A percentile compares a stretch with the other conserved stretches of the same genome.
Conservation (phyloP, 441 rosid species). For the Theobroma grandiflorum region DNA sequence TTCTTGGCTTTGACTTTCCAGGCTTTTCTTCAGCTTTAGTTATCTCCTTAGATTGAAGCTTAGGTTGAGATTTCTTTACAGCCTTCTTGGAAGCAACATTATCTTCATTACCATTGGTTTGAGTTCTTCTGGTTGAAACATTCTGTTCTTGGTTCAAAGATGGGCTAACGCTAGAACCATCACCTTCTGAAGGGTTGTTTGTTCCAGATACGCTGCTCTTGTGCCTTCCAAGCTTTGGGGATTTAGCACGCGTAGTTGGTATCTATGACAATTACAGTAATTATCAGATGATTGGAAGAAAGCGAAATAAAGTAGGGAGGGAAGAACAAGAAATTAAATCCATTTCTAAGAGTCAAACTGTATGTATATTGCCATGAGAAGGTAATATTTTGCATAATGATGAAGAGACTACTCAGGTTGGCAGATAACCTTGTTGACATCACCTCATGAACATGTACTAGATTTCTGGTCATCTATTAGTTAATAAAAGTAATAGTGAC, state of each 20-base stretch:
- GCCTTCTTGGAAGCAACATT: slow-evolving; percentile 43
- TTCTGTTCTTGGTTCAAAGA: slow-evolving; percentile 42
- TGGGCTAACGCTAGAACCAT: slow-evolving; percentile 39
- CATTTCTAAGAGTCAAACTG: not conserved
- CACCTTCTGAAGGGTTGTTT: slow-evolving; percentile 44
- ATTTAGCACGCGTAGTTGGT: slow-evolving; percentile 81
- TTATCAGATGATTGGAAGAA: not conserved
- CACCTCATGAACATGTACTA: not conserved
- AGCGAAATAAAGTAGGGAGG: not conserved
- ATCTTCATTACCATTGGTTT: slow-evolving; percentile 41
- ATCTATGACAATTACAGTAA: slow-evolving; percentile 48
- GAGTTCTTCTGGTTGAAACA: slow-evolving; percentile 43
- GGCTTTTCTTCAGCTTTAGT: slow-evolving; percentile 39
- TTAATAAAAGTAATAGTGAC: too few species aligned
- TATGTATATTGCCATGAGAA: not conserved
- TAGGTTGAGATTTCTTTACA: slow-evolving; percentile 50
- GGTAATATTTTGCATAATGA: not conserved
- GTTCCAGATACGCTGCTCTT: slow-evolving; percentile 53
- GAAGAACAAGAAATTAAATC: not conserved
- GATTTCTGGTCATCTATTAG: slow-evolving; percentile 7
- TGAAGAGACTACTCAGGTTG: not conserved
- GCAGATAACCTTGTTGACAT: not conserved
- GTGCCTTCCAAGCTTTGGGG: slow-evolving; percentile 92
- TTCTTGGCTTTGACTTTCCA: slow-evolving; percentile 46
- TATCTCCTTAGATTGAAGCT: slow-evolving; percentile 46